Evolutionary conservation across 2,329 filamentous ascomycete genomes (phyloP).

Genomic region (Zasmidium angulare): DNA sequence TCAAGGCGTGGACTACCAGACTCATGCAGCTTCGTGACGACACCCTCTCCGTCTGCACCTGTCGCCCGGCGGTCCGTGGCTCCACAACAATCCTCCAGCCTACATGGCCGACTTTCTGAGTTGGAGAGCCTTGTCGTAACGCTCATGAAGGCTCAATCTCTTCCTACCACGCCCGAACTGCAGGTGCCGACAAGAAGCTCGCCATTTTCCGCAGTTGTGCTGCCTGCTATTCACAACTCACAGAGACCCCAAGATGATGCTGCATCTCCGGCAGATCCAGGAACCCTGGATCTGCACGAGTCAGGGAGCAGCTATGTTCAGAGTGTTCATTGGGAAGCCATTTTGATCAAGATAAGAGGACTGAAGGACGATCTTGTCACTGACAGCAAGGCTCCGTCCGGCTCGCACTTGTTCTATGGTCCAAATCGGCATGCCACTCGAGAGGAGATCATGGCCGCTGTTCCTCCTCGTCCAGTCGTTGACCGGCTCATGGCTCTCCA

Average conservation of each 20-base stretch:
- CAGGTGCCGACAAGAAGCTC: not conserved
- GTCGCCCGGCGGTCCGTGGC: not conserved
- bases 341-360: slow-evolving; percentile 1
- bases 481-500: slow-evolving; percentile 2
- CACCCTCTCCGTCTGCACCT: not conserved
- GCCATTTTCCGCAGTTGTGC: not conserved
- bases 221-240: not conserved
- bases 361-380: slow-evolving; percentile 4
- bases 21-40: not conserved
- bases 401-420: not conserved
- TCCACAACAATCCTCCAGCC: not conserved
- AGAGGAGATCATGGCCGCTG: slow-evolving; percentile 2
- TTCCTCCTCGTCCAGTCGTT: slow-evolving; percentile 3
- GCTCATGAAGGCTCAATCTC: not conserved
- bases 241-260: slow-evolving; percentile 1
- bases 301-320: not conserved
- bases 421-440: not conserved
- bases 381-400: not conserved
- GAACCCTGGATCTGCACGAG: not conserved
- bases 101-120: not conserved
- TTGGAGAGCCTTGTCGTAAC: not conserved
- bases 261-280: not conserved
- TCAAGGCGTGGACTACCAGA: not conserved
- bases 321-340: slow-evolving; percentile 7
- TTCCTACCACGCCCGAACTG: not conserved